Base-by-base conservation (phyloP, 139 green algal genomes). In the Gonium pectorale region DNA sequence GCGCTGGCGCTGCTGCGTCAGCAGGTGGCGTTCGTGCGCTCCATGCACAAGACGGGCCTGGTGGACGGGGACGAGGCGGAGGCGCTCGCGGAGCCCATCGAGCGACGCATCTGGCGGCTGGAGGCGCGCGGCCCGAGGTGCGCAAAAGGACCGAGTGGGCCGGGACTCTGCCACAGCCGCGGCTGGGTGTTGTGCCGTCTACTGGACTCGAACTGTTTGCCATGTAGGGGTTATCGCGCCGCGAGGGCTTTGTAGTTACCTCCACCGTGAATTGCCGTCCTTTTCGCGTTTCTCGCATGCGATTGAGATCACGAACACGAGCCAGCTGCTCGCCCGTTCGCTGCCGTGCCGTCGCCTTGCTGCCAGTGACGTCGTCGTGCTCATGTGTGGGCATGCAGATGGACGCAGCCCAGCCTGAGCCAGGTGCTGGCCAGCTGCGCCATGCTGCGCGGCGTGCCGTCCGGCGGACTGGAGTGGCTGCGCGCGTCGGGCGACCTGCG, bases 1-100 rank as follows among this genome's bases (percentile, higher is more conserved):
- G 90, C 92, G 63, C 96, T 97, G 87, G 95, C 94, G 11, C 85
- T 98, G 64, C 91, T 98, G 44, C 79, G 91, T 13, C 91, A 96
- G 83, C 95, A 97, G 89, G 52, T 90, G 22, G 80, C 80, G 26
- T 97, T 96, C 81, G 86, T 97, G 13, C 71, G 59, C 59, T 88
- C 81, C 38, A 54, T 88, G 64, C 69, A 69, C 33, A 71, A 70
- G 52, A 75, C 68, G 46, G 92, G 95, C 41, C 93, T 97, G 88
- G 69, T 98, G 5, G 90, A 96, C 24, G 80, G 87, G 35, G 79
- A 77, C 2, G 94, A 98, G 89, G 80, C 89, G 44, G 86, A 92
- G 17, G 70, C 84, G 64, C 89, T 97, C 63, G 31, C 73, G n/a
- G 78, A 89, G 29, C 90, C 91, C 31, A 88, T 96, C 59, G 90